Evolutionary conservation across 495 filamentous ascomycete genomes (phyloP).

Genomic region (Neurospora pannonica): DNA sequence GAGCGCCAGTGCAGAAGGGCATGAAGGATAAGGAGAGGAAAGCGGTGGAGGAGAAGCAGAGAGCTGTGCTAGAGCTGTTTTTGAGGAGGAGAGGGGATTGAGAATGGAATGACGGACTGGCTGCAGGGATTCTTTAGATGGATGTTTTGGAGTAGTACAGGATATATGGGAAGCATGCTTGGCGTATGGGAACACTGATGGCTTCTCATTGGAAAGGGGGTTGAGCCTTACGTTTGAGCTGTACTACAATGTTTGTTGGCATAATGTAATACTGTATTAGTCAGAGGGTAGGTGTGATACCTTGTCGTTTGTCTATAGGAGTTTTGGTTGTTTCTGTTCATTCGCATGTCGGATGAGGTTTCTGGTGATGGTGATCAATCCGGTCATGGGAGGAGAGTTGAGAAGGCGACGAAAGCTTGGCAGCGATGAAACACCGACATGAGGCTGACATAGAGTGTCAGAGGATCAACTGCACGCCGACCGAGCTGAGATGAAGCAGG

Average conservation of each 20-base stretch:
- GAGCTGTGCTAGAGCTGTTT: constrained; percentile 32
- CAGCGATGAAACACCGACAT: background rate
- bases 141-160: background rate
- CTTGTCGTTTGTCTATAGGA: background rate
- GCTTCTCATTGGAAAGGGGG: background rate
- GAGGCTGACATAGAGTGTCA: background rate
- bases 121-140: background rate
- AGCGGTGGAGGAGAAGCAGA: constrained; percentile 35
- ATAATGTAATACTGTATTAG: background rate
- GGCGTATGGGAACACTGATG: background rate
- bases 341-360: background rate
- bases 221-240: background rate
- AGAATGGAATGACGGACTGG: background rate
- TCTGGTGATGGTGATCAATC: background rate
- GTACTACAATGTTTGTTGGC: background rate
- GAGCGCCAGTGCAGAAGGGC: constrained; percentile 20
- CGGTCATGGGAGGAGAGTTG: background rate
- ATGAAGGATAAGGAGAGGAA: constrained; percentile 37
- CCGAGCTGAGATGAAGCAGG: background rate
- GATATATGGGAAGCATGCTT: background rate
- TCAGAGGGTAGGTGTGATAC: background rate
- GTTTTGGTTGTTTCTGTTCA: background rate
- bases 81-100: constrained; percentile 16
- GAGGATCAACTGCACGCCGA: background rate
- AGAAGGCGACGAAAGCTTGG: background rate